A percentile compares a stretch with the other conserved stretches of the same genome.
phyloP scores from a whole-genome alignment of 495 filamentous ascomycete species.

The Penicillium alfredii region DNA sequence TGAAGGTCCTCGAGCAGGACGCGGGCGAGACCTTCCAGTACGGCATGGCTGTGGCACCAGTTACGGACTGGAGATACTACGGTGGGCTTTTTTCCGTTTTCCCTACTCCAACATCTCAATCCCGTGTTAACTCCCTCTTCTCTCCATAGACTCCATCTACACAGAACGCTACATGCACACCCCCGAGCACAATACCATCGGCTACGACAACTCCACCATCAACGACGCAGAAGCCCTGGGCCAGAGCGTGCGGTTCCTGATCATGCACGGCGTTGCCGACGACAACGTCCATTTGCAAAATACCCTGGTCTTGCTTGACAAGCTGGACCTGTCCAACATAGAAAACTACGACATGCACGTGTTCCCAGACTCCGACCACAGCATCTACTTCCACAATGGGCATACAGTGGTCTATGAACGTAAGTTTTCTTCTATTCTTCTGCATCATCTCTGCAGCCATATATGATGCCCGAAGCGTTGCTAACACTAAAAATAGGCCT shows the following conservation, averaged over 20 bases:
- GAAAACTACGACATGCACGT: constrained; percentile 97
- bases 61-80: constrained; percentile 95
- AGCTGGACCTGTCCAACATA: constrained; percentile 72
- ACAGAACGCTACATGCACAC: constrained; percentile 96
- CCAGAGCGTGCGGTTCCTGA: constrained; percentile 73
- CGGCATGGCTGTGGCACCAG: constrained; percentile 95
- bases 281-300: constrained; percentile 98
- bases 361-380: constrained; percentile 94
- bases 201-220: constrained; percentile 73
- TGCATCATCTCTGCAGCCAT: no score
- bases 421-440: constrained; percentile 47
- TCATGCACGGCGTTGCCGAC: constrained; percentile 93
- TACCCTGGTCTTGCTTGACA: constrained; percentile 76
- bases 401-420: constrained; percentile 92
- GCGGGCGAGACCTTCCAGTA: constrained; percentile 86
- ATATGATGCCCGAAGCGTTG: no score
- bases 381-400: constrained; percentile 91
- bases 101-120: constrained; percentile 1
- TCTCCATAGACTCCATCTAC: constrained; percentile 93
- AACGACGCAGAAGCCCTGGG: constrained; percentile 61
- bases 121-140: constrained; percentile 3
- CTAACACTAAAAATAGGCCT: constrained; percentile 68
- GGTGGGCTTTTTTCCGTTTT: constrained; percentile 31
- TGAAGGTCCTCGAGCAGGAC: constrained; percentile 91
- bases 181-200: constrained; percentile 69